These are phyloP conservation scores for Tulasnella sp. DNA, from an alignment of 768 basidiomycete species.

Conservation along the genomic window DNA sequence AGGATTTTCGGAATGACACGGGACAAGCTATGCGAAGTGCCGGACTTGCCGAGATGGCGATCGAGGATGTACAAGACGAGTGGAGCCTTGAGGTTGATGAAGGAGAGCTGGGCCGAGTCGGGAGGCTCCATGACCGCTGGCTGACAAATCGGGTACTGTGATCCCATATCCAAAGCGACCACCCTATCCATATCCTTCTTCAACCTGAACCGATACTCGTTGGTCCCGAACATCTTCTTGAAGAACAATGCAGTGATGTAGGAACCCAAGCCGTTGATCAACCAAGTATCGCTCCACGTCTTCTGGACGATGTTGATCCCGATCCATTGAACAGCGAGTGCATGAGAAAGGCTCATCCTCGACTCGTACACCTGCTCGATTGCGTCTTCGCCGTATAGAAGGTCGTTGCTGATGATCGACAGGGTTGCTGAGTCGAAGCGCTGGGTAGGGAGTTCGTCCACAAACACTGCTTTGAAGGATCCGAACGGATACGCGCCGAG, in stretches of 20 bases:
- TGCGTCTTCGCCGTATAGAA: conserved; percentile 81
- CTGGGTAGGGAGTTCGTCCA: conserved; percentile 78
- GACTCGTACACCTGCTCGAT: conserved; percentile 94
- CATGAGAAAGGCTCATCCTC: conserved; percentile 78
- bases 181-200: conserved; percentile 97
- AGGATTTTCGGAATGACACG: conserved; percentile 95
- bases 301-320: conserved; percentile 95
- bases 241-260: conserved; percentile 88
- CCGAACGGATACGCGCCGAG: conserved; percentile 95
- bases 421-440: conserved; percentile 84
- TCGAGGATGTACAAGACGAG: conserved; percentile 96
- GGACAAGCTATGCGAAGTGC: conserved; percentile 89
- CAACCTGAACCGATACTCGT: conserved; percentile 92
- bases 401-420: conserved; percentile 70
- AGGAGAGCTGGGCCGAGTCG: conserved; percentile 70
- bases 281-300: conserved; percentile 91
- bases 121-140: conserved; percentile 83
- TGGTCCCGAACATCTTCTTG: conserved; percentile 84
- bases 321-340: conserved; percentile 92
- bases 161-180: conserved; percentile 78
- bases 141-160: conserved; percentile 90
- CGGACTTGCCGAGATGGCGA: conserved; percentile 87
- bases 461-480: conserved; percentile 91
- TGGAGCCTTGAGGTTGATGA: conserved; percentile 92
- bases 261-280: conserved; percentile 89